Conservation (phyloP, 148 eudicot genomes). For the Rhododendron simsii region DNA sequence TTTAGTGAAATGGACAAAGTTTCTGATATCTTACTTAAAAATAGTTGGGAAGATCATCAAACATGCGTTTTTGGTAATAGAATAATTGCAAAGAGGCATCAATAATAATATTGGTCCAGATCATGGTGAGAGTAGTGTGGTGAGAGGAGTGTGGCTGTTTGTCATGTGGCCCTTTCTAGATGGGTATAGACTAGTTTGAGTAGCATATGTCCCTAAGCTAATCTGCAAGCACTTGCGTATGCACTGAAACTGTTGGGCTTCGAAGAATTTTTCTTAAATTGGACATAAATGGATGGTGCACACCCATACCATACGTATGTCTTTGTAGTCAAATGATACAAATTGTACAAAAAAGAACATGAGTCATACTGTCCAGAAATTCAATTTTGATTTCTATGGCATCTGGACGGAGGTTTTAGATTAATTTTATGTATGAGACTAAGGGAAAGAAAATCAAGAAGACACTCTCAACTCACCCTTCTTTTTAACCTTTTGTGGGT, state of each 20-base stretch:
- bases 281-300: background rate
- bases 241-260: background rate
- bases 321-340: background rate
- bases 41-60: constrained; percentile 2
- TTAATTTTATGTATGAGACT: background rate
- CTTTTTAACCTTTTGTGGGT: constrained; percentile 3
- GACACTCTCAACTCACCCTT: background rate
- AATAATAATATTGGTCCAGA: background rate
- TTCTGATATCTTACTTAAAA: background rate
- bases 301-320: background rate
- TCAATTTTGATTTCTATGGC: background rate
- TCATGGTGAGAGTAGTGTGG: background rate
- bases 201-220: background rate
- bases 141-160: background rate
- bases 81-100: background rate
- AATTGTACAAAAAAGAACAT: background rate
- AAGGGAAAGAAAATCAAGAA: background rate
- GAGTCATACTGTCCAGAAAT: background rate
- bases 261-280: background rate
- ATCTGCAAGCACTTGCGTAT: background rate
- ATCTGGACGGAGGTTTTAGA: background rate
- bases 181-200: background rate
- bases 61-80: background rate
- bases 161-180: background rate
- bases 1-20: background rate